Evolutionary conservation across 495 filamentous ascomycete genomes (phyloP).

Genomic region (Hyaloscypha hepaticicola): DNA sequence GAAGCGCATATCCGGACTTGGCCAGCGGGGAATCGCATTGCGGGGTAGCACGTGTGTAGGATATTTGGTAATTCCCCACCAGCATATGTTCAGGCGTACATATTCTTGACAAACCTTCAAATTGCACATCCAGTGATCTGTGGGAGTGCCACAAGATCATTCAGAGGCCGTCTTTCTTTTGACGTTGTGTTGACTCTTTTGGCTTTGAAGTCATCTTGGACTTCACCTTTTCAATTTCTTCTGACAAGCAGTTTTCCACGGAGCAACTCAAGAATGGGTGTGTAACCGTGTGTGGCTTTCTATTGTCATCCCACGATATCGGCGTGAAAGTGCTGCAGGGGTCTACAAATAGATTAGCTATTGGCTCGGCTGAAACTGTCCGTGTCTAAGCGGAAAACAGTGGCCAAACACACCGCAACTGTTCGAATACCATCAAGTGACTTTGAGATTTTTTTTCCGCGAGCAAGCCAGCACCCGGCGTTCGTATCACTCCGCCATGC

Average conservation of each 20-base stretch:
- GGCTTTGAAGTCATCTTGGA: neutral
- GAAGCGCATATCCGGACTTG: neutral
- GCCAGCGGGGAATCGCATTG: constrained; percentile 12
- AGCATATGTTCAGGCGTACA: constrained; percentile 18
- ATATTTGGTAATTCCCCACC: constrained; percentile 7
- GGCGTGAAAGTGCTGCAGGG: neutral
- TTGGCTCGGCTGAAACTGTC: neutral
- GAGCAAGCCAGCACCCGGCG: neutral
- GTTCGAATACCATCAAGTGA: neutral
- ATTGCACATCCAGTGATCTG: constrained; percentile 10
- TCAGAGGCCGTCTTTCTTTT: neutral
- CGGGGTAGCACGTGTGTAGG: constrained; percentile 10
- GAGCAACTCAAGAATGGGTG: neutral
- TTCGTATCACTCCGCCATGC: neutral
- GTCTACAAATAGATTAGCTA: neutral
- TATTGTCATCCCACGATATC: neutral
- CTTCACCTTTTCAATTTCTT: neutral
- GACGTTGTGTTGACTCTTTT: neutral
- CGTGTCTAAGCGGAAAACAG: neutral
- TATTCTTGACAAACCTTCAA: constrained; percentile 13
- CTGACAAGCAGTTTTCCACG: neutral
- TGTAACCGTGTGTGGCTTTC: neutral
- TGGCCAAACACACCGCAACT: neutral
- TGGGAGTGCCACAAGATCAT: constrained; percentile 20
- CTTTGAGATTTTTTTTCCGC: neutral